A percentile compares a stretch with the other conserved stretches of the same genome.
Evolutionary conservation across 2,329 filamentous ascomycete species (phyloP).

Genomic region (Colletotrichum eremochloae): DNA sequence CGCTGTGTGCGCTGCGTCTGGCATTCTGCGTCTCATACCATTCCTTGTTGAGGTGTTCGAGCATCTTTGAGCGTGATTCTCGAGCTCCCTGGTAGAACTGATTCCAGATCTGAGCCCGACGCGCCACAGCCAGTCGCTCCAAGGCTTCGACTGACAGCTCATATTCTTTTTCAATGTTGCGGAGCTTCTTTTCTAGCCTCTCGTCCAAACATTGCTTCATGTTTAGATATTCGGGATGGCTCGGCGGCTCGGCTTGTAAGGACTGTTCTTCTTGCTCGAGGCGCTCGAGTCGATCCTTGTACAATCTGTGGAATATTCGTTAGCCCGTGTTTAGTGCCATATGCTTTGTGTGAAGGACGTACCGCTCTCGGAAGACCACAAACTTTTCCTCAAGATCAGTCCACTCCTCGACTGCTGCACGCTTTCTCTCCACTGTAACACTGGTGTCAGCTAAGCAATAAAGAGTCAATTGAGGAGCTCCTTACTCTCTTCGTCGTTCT

Average conservation of each 20-base stretch:
- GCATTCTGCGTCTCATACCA: slow-evolving; percentile 96
- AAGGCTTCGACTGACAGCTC: slow-evolving; percentile 81
- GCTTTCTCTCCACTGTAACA: slow-evolving; percentile 78
- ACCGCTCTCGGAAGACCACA: slow-evolving; percentile 85
- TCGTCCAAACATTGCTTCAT: slow-evolving; percentile 91
- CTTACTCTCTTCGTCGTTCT: slow-evolving; percentile 76
- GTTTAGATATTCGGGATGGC: slow-evolving; percentile 91
- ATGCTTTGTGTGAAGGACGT: slow-evolving; percentile 46
- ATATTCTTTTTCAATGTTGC: slow-evolving; percentile 79
- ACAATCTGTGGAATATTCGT: slow-evolving; percentile 70
- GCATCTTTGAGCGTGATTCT: slow-evolving; percentile 82
- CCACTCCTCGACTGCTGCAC: slow-evolving; percentile 83
- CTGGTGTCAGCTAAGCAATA: slow-evolving; percentile 21
- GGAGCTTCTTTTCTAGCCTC: slow-evolving; percentile 83
- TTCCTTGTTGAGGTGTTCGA: slow-evolving; percentile 86
- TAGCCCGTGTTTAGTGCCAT: neutral
- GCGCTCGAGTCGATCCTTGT: slow-evolving; percentile 87
- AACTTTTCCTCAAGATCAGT: slow-evolving; percentile 90
- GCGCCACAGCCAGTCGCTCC: slow-evolving; percentile 80
- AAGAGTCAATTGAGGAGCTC: slow-evolving; percentile 14
- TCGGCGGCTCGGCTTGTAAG: slow-evolving; percentile 70
- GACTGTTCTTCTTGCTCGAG: slow-evolving; percentile 79
- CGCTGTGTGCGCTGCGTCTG: slow-evolving; percentile 82
- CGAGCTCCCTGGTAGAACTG: slow-evolving; percentile 92
- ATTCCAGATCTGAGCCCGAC: slow-evolving; percentile 86